phyloP scores from a whole-genome alignment of 2,329 filamentous ascomycete genomes.

The Eurotiales sp. region DNA sequence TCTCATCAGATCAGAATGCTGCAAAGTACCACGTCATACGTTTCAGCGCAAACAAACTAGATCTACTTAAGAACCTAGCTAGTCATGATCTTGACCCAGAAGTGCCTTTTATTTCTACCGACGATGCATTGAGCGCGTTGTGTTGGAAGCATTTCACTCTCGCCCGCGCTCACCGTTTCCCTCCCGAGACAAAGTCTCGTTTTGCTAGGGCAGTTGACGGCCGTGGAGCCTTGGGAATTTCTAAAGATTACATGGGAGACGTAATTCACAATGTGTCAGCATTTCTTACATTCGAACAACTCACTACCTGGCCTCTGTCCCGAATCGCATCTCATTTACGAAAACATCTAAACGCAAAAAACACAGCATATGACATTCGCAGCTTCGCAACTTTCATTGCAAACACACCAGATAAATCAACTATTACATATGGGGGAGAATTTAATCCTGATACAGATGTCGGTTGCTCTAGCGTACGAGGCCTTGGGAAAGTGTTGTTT shows the following conservation, averaged over 20 bases:
- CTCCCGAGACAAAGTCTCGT: background rate
- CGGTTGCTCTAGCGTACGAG: conserved; percentile 6
- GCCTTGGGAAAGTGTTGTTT: conserved; percentile 2
- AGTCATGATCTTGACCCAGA: conserved; percentile 19
- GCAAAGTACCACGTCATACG: conserved; percentile 21
- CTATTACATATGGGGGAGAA: conserved; percentile 8
- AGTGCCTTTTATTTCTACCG: conserved; percentile 16
- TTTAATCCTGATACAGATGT: conserved; percentile 10
- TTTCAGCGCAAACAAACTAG: conserved; percentile 14
- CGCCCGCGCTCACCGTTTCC: background rate
- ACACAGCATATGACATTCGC: conserved; percentile 6
- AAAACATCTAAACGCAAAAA: conserved; percentile 4
- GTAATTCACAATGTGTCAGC: conserved; percentile 13
- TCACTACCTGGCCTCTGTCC: conserved; percentile 4
- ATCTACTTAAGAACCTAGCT: conserved; percentile 18
- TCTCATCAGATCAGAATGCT: conserved; percentile 18
- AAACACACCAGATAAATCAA: conserved; percentile 8
- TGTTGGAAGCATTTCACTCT: conserved; percentile 12
- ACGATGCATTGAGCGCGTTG: conserved; percentile 10
- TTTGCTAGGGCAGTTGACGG: conserved; percentile 9
- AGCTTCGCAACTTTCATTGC: conserved; percentile 9
- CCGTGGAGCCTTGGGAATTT: conserved; percentile 1
- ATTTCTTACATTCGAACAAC: conserved; percentile 5
- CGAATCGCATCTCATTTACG: conserved; percentile 9
- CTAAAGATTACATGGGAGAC: conserved; percentile 8